Base-by-base conservation (phyloP, 1,139 yeast species). In the Sugiyamaella japonica region DNA sequence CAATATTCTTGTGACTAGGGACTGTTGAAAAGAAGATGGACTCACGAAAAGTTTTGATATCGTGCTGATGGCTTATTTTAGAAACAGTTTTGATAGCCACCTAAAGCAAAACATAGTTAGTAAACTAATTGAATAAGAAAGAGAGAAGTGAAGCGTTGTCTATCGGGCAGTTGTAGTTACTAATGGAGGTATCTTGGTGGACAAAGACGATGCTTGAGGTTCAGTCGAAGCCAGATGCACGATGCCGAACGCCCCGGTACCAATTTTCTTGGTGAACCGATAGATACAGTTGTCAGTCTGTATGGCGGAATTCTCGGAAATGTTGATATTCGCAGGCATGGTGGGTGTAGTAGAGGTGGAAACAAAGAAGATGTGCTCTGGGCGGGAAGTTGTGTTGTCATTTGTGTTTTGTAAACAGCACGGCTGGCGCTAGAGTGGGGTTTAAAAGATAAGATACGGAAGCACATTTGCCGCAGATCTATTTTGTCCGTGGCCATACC, bases 11-110 rank as follows among this genome's bases (percentile, higher is more conserved):
- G 70, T 89, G 96, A 0, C 89, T 77, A 0, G 91, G 85, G 13
- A 90, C 81, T 0, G 84, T 71, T 38, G 82, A 71, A 41, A 89
- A 86, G 66, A 91, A 90, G 56, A 76, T 77, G 40, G 88, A 79
- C 67, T 93, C 98, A 61, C 91, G 85, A 32, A 87, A 84, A 52
- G 76, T 75, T 74, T 69, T 1, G 9, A 29, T 16, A 12, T 13
- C 29, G 13, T 39, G 31, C 6, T 76, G 69, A 47, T 83, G 68
- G 57, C 76, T 74, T 56, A 79, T 78, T 56, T 82, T 82, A 85
- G 20, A 20, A 3, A 91, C 83, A 6, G 89, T 83, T 69, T 93
- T 93, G 54, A 93, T 80, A 1, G 99, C 99, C 50, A 90, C 96
- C 60, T 57, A 51, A 13, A 25, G 15, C 2, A 6, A 29, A 3